Conservation (phyloP, 1,284 basidiomycete genomes). For the Quambalaria eucalypti region DNA sequence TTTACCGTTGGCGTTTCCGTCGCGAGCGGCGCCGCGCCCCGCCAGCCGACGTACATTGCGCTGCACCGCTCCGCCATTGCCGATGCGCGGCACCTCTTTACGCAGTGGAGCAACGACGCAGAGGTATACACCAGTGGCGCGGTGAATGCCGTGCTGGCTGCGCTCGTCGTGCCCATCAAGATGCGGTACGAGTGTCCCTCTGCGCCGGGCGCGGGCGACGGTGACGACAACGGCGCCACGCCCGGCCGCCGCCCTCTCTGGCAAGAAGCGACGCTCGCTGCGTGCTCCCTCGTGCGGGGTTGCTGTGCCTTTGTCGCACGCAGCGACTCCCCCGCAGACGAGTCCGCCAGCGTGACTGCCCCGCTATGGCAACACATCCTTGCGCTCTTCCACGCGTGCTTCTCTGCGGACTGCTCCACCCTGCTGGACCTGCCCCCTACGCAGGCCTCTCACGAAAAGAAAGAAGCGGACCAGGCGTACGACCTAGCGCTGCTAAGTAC, state of each 20-base stretch:
- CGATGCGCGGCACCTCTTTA: constrained; percentile 60
- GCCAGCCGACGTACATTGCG: constrained; percentile 74
- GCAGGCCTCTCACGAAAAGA: constrained; percentile 53
- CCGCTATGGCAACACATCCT: constrained; percentile 77
- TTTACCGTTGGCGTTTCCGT: constrained; percentile 53
- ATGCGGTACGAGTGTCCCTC: constrained; percentile 88
- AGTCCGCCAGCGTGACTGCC: constrained; percentile 28
- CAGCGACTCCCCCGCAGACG: background rate
- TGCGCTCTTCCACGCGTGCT: constrained; percentile 68
- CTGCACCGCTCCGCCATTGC: constrained; percentile 80
- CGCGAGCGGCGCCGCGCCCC: background rate
- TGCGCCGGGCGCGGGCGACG: constrained; percentile 46
- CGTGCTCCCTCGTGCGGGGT: constrained; percentile 14
- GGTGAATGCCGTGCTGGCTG: constrained; percentile 66
- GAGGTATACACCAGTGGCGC: constrained; percentile 72
- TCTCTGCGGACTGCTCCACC: constrained; percentile 73
- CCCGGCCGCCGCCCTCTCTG: constrained; percentile 20
- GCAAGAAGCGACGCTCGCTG: constrained; percentile 22
- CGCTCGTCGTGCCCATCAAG: constrained; percentile 64
- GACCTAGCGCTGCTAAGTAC: constrained; percentile 54
- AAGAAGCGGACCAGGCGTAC: constrained; percentile 72
- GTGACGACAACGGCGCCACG: background rate
- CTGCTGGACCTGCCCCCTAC: background rate
- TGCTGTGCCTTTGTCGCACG: constrained; percentile 18
- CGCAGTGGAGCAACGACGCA: constrained; percentile 55